Evolutionary conservation across 23 red algal species (phyloP).

Genomic region (Gracilariopsis chorda): DNA sequence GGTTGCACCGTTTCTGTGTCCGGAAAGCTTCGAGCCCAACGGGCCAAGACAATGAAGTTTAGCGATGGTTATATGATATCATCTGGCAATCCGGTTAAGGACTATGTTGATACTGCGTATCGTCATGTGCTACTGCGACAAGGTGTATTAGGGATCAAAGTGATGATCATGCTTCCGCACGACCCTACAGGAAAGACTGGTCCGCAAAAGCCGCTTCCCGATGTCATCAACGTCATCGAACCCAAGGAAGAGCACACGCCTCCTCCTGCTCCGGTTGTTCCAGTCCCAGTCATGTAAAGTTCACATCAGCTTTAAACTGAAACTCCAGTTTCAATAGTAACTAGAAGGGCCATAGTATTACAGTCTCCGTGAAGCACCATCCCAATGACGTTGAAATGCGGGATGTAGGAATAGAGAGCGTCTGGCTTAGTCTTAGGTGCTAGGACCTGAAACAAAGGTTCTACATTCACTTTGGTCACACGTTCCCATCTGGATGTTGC

Average conservation of each 20-base stretch:
- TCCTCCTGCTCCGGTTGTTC: conserved; percentile 42
- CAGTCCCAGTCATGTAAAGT: conserved; percentile 65
- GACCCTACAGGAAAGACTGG: conserved; percentile 93
- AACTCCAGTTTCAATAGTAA: too few relatives aligned
- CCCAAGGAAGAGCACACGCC: conserved; percentile 92
- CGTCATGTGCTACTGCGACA: conserved; percentile 96
- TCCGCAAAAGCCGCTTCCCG: conserved; percentile 91
- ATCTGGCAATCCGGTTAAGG: conserved; percentile 87
- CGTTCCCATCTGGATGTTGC: too few relatives aligned
- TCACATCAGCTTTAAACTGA: too few relatives aligned
- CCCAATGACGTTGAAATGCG: too few relatives aligned
- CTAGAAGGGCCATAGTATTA: too few relatives aligned
- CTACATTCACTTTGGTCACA: too few relatives aligned
- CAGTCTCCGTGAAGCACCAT: too few relatives aligned
- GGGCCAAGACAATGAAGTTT: conserved; percentile 99
- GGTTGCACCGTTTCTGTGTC: conserved; percentile 92
- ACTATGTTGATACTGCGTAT: conserved; percentile 91
- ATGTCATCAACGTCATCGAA: conserved; percentile 86
- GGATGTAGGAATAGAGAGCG: too few relatives aligned
- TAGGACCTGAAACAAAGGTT: too few relatives aligned
- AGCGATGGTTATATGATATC: conserved; percentile 99
- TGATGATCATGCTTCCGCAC: conserved; percentile 99
- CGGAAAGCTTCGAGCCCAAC: conserved; percentile 97
- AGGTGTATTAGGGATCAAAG: conserved; percentile 99
- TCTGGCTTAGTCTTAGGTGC: too few relatives aligned